Evolutionary conservation across 352 stramenopile species (phyloP), one percentile per base, ranked within the genome.

Genomic region (Pythium angustatum): DNA sequence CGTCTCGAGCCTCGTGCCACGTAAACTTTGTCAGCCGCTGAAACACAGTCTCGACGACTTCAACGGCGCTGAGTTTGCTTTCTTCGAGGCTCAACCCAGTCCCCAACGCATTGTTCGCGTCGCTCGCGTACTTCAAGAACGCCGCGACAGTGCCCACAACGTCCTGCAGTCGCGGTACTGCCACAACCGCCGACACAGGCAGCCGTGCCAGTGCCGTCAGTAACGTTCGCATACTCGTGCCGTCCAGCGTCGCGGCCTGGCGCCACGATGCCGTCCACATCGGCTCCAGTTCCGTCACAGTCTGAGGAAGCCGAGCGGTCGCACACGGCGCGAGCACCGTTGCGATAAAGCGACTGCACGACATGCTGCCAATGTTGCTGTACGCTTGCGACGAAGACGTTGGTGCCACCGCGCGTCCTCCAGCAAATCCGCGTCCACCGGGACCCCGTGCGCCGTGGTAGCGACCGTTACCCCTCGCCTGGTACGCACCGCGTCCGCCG

Each of bases 21-120:
- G 75, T 79, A 61, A 93, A 93, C 58, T 91, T 91, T n/a, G 83
- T 58, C 41, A 91, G 36, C 19, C 82, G 69, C 64, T 79, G 49
- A 19, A 66, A 56, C 31, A 65, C 68, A 43, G 69, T 44, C 33
- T 80, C 71, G n/a, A 83, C 69, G 24, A 86, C 47, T 67, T 88
- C 75, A 2, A 78, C 68, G 2, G 54, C 58, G 28, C 77, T 68
- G 2, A 86, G 54, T 12, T 78, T 79, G 26, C 75, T 77, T 12
- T 78, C 79, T 52, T 88, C 72, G 6, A 77, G 26, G 2, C 61
- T 56, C 30, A 67, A 48, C 9, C 68, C 64, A 0, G 28, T 45
- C 0, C 40, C 66, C 52, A 52, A 14, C 0, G 27, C 31, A 28
- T 61, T 58, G 28, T 31, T 61, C 15, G 61, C 26, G 21, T 68